Evolutionary conservation across 2,329 filamentous ascomycete genomes (phyloP).

Genomic region (Tolypocladium inflatum): DNA sequence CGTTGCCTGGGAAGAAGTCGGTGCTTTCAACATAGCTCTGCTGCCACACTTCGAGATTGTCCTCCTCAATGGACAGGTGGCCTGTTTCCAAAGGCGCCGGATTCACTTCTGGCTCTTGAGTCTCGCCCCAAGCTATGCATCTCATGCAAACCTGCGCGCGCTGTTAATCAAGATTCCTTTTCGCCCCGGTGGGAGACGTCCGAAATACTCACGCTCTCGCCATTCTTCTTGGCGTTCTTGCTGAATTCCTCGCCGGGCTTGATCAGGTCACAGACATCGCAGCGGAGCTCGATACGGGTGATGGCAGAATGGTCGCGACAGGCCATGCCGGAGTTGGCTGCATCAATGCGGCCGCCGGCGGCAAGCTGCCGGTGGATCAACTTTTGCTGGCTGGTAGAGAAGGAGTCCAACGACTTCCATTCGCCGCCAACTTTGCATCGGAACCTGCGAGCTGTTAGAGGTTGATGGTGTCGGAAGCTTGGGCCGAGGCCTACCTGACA

Average conservation of each 20-base stretch:
- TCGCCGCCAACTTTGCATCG: constrained; percentile 26
- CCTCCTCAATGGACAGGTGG: constrained; percentile 22
- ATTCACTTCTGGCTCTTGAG: constrained; percentile 22
- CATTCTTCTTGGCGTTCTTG: constrained; percentile 15
- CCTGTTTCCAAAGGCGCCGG: constrained; percentile 21
- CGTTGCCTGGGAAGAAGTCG: constrained; percentile 16
- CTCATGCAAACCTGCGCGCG: constrained; percentile 19
- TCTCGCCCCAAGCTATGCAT: constrained; percentile 26
- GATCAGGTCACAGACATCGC: constrained; percentile 18
- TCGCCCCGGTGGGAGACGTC: not conserved
- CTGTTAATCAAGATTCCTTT: constrained; percentile 2
- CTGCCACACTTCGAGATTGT: constrained; percentile 5
- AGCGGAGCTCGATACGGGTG: constrained; percentile 15
- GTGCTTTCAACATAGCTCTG: constrained; percentile 5
- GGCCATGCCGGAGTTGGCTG: constrained; percentile 24
- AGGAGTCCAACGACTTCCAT: constrained; percentile 20
- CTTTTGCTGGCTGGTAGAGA: constrained; percentile 22
- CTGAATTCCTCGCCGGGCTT: constrained; percentile 20
- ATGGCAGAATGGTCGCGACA: constrained; percentile 23
- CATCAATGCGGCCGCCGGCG: constrained; percentile 8
- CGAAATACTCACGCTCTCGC: constrained; percentile 17
- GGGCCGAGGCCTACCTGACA: not conserved
- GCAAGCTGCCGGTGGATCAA: constrained; percentile 11
- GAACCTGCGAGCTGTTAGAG: constrained; percentile 13
- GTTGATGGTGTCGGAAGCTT: not conserved